These are phyloP conservation scores for Neocucurbitaria cava DNA, from an alignment of 2,329 filamentous ascomycete species.

Conservation along the genomic window DNA sequence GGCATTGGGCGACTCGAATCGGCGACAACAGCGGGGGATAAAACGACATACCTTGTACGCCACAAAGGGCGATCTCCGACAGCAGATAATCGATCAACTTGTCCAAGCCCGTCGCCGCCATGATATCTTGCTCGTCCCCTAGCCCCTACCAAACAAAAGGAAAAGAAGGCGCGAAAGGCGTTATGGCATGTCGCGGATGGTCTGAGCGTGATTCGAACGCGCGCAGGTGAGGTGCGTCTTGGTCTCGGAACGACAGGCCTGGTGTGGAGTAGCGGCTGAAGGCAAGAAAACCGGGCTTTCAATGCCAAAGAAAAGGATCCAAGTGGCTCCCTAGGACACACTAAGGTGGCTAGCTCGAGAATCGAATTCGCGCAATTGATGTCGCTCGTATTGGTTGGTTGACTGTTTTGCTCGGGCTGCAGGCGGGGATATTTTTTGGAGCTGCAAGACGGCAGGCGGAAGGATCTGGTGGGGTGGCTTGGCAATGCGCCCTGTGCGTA, in stretches of 20 bases:
- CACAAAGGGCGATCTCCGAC: slow-evolving; percentile 65
- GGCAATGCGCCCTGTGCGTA: neutral
- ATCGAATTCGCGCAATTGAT: slow-evolving; percentile 17
- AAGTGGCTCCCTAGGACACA: neutral
- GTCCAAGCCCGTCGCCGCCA: slow-evolving; percentile 56
- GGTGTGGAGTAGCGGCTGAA: neutral
- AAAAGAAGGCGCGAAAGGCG: slow-evolving; percentile 8
- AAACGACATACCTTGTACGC: slow-evolving; percentile 61
- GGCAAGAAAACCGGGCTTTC: neutral
- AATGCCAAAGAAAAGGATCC: neutral
- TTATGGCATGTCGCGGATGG: slow-evolving; percentile 20
- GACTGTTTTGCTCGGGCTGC: slow-evolving; percentile 19
- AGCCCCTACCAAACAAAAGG: slow-evolving; percentile 16
- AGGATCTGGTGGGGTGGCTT: slow-evolving; percentile 9
- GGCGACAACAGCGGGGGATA: slow-evolving; percentile 7
- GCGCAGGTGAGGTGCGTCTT: slow-evolving; percentile 7
- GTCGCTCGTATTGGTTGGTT: slow-evolving; percentile 14
- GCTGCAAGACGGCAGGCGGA: slow-evolving; percentile 8
- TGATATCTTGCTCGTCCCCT: slow-evolving; percentile 27
- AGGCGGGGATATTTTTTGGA: slow-evolving; percentile 15
- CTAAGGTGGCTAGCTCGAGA: slow-evolving; percentile 3
- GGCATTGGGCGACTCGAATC: slow-evolving; percentile 10
- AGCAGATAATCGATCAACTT: slow-evolving; percentile 65
- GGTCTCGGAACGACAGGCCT: slow-evolving; percentile 5
- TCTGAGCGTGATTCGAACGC: slow-evolving; percentile 31